Conservation (phyloP, 2,329 filamentous ascomycete species). For the Sclerotinia nivalis region DNA sequence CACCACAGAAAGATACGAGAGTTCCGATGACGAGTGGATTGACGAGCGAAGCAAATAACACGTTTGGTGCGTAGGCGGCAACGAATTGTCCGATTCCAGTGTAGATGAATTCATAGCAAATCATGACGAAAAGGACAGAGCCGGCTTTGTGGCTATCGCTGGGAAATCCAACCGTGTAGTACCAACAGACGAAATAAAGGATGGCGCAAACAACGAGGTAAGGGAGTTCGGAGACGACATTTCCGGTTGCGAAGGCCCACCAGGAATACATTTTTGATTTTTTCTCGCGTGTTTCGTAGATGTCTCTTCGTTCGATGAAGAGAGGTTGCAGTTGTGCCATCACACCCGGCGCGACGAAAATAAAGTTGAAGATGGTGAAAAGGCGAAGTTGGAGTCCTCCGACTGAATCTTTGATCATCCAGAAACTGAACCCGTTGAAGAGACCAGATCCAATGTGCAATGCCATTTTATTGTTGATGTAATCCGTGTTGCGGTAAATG, state of each 20-base stretch:
- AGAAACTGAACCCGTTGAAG: slow-evolving; percentile 64
- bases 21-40: slow-evolving; percentile 58
- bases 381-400: slow-evolving; percentile 55
- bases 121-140: slow-evolving; percentile 54
- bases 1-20: slow-evolving; percentile 71
- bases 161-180: slow-evolving; percentile 58
- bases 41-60: slow-evolving; percentile 57
- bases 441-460: slow-evolving; percentile 56
- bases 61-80: slow-evolving; percentile 63
- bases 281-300: slow-evolving; percentile 60
- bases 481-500: slow-evolving; percentile 65
- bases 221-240: slow-evolving; percentile 51
- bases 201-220: slow-evolving; percentile 49
- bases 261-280: slow-evolving; percentile 63
- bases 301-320: slow-evolving; percentile 57
- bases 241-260: slow-evolving; percentile 57
- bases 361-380: slow-evolving; percentile 64
- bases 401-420: slow-evolving; percentile 55
- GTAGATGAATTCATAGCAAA: slow-evolving; percentile 46
- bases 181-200: slow-evolving; percentile 55
- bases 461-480: slow-evolving; percentile 51
- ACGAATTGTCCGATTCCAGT: slow-evolving; percentile 63
- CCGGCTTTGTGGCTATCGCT: slow-evolving; percentile 50
- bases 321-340: slow-evolving; percentile 60
- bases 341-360: slow-evolving; percentile 60